Percentiles rank a stretch among this genome's conserved stretches.
These are phyloP conservation scores for Sisymbrium irio DNA, from an alignment of 345 rosid genomes.

Conservation along the genomic window DNA sequence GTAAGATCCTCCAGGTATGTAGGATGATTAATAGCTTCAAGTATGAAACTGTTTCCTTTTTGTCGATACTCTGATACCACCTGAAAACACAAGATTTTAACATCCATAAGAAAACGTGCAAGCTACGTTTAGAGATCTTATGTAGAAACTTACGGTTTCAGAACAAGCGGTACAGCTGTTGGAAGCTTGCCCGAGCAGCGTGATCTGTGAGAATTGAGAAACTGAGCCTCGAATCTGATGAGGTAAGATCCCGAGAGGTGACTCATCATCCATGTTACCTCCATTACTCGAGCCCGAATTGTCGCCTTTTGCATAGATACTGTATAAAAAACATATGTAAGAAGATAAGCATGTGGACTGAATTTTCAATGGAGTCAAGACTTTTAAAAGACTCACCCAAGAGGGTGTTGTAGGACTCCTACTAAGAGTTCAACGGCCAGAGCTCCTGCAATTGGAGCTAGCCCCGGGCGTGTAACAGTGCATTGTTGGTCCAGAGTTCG, in stretches of 20 bases:
- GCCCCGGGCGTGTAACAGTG: constrained; percentile 95
- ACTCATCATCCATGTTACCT: constrained; percentile 48
- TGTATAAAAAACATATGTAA: constrained; percentile 28
- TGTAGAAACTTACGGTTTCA: constrained; percentile 54
- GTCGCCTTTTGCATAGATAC: constrained; percentile 67
- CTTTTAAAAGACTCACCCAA: constrained; percentile 50
- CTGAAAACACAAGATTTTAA: constrained; percentile 34
- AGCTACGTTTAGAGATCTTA: neutral
- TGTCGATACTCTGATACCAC: constrained; percentile 67
- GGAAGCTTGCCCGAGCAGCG: constrained; percentile 75
- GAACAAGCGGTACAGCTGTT: constrained; percentile 90
- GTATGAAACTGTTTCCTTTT: constrained; percentile 68
- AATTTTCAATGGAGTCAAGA: neutral
- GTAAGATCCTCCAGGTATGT: constrained; percentile 92
- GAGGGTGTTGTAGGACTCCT: constrained; percentile 79
- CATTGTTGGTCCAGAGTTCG: constrained; percentile 97
- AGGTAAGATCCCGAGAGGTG: constrained; percentile 84
- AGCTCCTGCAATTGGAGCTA: constrained; percentile 93
- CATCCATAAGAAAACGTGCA: neutral
- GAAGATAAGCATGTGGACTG: constrained; percentile 2
- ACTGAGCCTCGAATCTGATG: constrained; percentile 92
- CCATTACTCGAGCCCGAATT: constrained; percentile 44
- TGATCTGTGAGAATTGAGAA: constrained; percentile 80
- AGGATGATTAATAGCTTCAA: constrained; percentile 88
- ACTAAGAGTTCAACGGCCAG: constrained; percentile 87